Evolutionary conservation across 176 grass and related monocot species (phyloP), one percentile per base, ranked within the genome.

Genomic region (Phoenix dactylifera): DNA sequence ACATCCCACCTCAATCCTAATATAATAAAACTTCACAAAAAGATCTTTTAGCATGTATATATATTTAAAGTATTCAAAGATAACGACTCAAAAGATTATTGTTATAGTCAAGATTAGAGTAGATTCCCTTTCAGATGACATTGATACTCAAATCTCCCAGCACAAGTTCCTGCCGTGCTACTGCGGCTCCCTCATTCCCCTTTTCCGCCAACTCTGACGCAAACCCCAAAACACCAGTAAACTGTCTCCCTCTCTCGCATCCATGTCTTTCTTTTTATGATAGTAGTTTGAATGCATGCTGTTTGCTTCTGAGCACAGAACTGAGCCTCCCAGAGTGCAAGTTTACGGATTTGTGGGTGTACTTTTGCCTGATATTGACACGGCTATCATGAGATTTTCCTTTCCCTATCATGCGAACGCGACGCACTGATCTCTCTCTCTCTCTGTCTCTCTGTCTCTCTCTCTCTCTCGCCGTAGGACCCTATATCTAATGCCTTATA

Each of bases 401-500:
- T 54, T 53, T 54, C 52, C 52, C 52, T 54, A 54, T 18, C 52
- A 54, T 54, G 52, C 52, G 20, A 54, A 54, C n/a, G 16, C 52
- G 6, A 18, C 20, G 5, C 52, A 17, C 16, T 15, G 1, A 0
- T 54, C 52, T 54, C 17, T 54, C 52, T 4, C 17, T n/a, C 52
- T n/a, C n/a, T n/a, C n/a, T 54, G n/a, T n/a, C n/a, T n/a, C n/a
- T n/a, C n/a, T n/a, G n/a, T n/a, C n/a, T 19, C 0, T 20, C 20
- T 54, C 52, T 54, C 17, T 54, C 18, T n/a, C 4, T 39, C 1
- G 10, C 9, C 7, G 10, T 44, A 44, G 35, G 35, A 44, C 10
- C 35, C 35, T 44, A 44, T 44, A 44, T 12, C 35, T 14, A 54
- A 54, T 20, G 9, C 52, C 52, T 54, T 54, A 53, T 53, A 54